Conservation (phyloP, 1,139 yeast genomes). For the Diutina scorzettiae region DNA sequence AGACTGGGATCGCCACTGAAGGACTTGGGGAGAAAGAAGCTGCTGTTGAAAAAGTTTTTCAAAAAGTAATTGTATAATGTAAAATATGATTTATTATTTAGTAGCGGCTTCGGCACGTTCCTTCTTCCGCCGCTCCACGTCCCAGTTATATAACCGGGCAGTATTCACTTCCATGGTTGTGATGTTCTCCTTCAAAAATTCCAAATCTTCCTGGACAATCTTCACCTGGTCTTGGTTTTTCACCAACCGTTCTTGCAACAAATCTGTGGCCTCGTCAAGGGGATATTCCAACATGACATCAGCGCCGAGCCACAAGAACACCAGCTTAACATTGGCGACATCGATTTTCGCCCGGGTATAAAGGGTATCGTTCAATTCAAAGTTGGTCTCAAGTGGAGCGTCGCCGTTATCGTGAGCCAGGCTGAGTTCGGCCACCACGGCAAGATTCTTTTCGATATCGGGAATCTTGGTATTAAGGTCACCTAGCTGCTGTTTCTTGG, state of each 20-base stretch:
- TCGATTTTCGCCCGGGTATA: slow-evolving; percentile 74
- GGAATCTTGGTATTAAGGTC: slow-evolving; percentile 73
- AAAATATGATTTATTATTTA: not conserved
- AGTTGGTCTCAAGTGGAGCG: slow-evolving; percentile 51
- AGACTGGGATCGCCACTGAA: not conserved
- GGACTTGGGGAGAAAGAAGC: slow-evolving; percentile 1
- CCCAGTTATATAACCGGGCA: slow-evolving; percentile 93
- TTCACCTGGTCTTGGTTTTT: slow-evolving; percentile 50
- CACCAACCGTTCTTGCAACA: slow-evolving; percentile 50
- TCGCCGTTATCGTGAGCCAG: slow-evolving; percentile 21
- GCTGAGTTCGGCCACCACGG: slow-evolving; percentile 52
- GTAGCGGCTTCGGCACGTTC: not conserved
- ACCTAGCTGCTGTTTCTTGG: slow-evolving; percentile 56
- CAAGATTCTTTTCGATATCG: slow-evolving; percentile 75
- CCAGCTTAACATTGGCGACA: slow-evolving; percentile 33
- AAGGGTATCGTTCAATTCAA: slow-evolving; percentile 85
- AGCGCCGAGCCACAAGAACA: slow-evolving; percentile 91
- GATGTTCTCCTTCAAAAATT: slow-evolving; percentile 79
- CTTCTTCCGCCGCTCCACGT: slow-evolving; percentile 62
- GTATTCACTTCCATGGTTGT: slow-evolving; percentile 98
- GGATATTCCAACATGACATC: slow-evolving; percentile 96
- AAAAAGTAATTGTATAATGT: not conserved
- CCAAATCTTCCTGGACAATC: slow-evolving; percentile 71
- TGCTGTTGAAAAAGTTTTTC: slow-evolving; percentile 3
- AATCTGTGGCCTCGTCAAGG: slow-evolving; percentile 68